A percentile compares a stretch with the other conserved stretches of the same genome.
Evolutionary conservation across 768 basidiomycete genomes (phyloP).

Genomic region (Tricholoma bakamatsutake): DNA sequence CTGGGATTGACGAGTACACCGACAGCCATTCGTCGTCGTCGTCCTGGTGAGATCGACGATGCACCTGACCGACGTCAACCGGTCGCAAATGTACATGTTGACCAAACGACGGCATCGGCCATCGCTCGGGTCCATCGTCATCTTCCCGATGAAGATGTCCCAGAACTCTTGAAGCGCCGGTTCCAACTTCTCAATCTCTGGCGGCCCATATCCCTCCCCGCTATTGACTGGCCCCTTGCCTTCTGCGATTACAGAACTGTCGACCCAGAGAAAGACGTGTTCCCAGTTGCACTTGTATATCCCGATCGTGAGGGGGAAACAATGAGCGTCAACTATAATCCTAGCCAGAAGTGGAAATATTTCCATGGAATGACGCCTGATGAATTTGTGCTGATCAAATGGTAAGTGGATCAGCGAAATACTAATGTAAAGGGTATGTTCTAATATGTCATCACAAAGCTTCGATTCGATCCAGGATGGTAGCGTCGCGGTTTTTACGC

Average conservation of each 20-base stretch:
- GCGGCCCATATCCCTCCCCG: conserved; percentile 46
- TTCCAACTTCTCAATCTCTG: conserved; percentile 60
- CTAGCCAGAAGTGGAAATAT: conserved; percentile 49
- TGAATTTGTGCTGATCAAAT: conserved; percentile 49
- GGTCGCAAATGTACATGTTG: conserved; percentile 41
- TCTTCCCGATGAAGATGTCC: conserved; percentile 39
- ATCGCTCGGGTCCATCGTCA: conserved; percentile 44
- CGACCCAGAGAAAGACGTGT: conserved; percentile 29
- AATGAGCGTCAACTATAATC: conserved; percentile 37
- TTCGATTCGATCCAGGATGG: too few relatives aligned
- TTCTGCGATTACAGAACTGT: conserved; percentile 48
- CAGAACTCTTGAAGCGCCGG: conserved; percentile 37
- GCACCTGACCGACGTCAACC: conserved; percentile 37
- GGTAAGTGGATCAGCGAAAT: conserved; percentile 20
- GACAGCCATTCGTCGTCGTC: conserved; percentile 38
- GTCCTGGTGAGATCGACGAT: conserved; percentile 31
- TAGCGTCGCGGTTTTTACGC: too few relatives aligned
- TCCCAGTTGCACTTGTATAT: conserved; percentile 40
- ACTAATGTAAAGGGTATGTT: too few relatives aligned
- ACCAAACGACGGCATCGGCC: conserved; percentile 44
- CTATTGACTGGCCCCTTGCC: conserved; percentile 44
- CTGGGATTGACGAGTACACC: neutral
- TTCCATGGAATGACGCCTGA: conserved; percentile 39
- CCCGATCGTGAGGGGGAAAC: conserved; percentile 51
- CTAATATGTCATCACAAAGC: too few relatives aligned